Percentiles rank a stretch among this genome's conserved stretches.
Evolutionary conservation across 1,284 basidiomycete genomes (phyloP).

Genomic region (Puccinia triticina): DNA sequence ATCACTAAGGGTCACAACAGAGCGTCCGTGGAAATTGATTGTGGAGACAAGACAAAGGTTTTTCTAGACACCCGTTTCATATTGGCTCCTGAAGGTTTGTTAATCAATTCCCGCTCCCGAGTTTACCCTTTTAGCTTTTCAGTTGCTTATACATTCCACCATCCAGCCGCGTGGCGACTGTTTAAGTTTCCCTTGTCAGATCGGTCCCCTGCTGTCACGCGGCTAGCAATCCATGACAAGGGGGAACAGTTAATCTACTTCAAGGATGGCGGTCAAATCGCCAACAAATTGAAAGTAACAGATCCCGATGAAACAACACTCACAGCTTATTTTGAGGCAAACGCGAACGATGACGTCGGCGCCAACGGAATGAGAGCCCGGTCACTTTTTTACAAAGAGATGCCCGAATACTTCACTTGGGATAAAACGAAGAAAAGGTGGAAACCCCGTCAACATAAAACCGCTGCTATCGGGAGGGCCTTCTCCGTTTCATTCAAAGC

Average conservation of each 20-base stretch:
- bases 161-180: slow-evolving; percentile 61
- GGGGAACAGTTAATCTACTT: slow-evolving; percentile 7
- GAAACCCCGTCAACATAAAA: slow-evolving; percentile 55
- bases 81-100: not conserved
- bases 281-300: too few species aligned
- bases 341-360: not conserved
- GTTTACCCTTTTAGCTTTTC: too few species aligned
- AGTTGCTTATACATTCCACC: too few species aligned
- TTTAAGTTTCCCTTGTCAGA: too few species aligned
- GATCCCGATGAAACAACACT: too few species aligned
- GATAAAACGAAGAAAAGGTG: not conserved
- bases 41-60: slow-evolving; percentile 9
- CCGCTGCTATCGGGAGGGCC: slow-evolving; percentile 61
- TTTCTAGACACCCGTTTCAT: slow-evolving; percentile 1
- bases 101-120: too few species aligned
- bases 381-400: not conserved
- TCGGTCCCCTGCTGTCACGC: slow-evolving; percentile 53
- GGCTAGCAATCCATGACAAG: not conserved
- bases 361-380: not conserved
- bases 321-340: too few species aligned
- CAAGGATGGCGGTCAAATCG: not conserved
- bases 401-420: too few species aligned
- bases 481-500: too few species aligned
- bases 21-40: not conserved
- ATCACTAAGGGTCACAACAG: slow-evolving; percentile 9